Evolutionary conservation across 2,329 filamentous ascomycete genomes (phyloP).

Genomic region (Aspergillus sp.): DNA sequence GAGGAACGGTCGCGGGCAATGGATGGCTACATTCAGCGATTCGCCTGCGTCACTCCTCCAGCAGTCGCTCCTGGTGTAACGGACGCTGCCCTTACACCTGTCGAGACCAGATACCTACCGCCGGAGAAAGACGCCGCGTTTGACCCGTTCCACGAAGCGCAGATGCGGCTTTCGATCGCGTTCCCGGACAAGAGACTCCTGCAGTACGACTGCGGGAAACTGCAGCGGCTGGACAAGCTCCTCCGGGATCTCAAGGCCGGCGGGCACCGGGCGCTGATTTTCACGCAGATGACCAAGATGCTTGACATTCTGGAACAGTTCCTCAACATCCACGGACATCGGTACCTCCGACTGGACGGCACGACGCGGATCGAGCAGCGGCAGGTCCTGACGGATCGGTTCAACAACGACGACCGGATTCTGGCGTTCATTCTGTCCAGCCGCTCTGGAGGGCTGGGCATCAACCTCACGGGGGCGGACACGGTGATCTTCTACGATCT

Average conservation of each 20-base stretch:
- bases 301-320: conserved; percentile 96
- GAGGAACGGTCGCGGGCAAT: conserved; percentile 62
- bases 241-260: conserved; percentile 79
- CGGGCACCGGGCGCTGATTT: conserved; percentile 90
- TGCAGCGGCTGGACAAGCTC: conserved; percentile 79
- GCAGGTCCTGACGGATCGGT: conserved; percentile 89
- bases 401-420: conserved; percentile 90
- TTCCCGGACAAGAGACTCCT: conserved; percentile 95
- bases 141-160: conserved; percentile 88
- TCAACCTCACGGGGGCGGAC: conserved; percentile 93
- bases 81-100: conserved; percentile 56
- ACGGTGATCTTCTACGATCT: conserved; percentile 98
- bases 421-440: conserved; percentile 93
- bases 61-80: conserved; percentile 73
- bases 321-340: conserved; percentile 93
- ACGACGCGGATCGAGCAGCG: conserved; percentile 92
- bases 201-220: conserved; percentile 95
- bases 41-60: conserved; percentile 83
- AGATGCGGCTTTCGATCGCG: conserved; percentile 86
- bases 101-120: conserved; percentile 41
- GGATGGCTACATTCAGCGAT: conserved; percentile 71
- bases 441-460: conserved; percentile 84
- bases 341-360: conserved; percentile 93
- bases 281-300: conserved; percentile 99
- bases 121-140: conserved; percentile 43